Evolutionary conservation across 2,329 filamentous ascomycete species (phyloP).

Genomic region (Penicillium aurantiogriseum): DNA sequence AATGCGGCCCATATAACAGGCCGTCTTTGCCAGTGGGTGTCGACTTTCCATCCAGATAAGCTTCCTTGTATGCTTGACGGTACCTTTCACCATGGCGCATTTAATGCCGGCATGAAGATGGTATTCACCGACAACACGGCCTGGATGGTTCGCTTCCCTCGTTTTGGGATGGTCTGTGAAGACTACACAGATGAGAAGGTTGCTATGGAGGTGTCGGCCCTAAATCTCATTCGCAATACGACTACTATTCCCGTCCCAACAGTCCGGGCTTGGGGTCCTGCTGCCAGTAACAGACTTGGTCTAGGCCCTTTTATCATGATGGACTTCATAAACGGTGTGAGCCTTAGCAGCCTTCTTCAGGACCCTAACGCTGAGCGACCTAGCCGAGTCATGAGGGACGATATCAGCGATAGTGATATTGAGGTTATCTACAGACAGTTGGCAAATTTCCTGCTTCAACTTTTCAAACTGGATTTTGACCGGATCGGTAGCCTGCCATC

Average conservation of each 20-base stretch:
- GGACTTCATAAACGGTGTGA: conserved; percentile 29
- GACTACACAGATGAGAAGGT: conserved; percentile 32
- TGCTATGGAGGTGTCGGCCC: conserved; percentile 31
- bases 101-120: conserved; percentile 36
- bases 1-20: conserved; percentile 19
- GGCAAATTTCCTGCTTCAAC: conserved; percentile 30
- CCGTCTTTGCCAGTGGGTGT: conserved; percentile 24
- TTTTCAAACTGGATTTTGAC: conserved; percentile 33
- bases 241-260: conserved; percentile 30
- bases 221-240: conserved; percentile 25
- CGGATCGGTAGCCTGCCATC: conserved; percentile 28
- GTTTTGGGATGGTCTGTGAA: conserved; percentile 29
- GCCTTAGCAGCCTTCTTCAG: conserved; percentile 24
- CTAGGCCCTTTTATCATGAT: conserved; percentile 35
- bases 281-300: conserved; percentile 25
- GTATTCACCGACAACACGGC: conserved; percentile 29
- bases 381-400: conserved; percentile 40
- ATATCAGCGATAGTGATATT: conserved; percentile 28
- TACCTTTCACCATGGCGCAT: conserved; percentile 30
- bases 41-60: no score
- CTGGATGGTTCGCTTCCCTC: conserved; percentile 35
- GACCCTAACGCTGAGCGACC: conserved; percentile 42
- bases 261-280: conserved; percentile 29
- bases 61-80: no score
- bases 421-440: conserved; percentile 30